Conservation (phyloP, 2,329 filamentous ascomycete genomes). For the Penicillium sp. region DNA sequence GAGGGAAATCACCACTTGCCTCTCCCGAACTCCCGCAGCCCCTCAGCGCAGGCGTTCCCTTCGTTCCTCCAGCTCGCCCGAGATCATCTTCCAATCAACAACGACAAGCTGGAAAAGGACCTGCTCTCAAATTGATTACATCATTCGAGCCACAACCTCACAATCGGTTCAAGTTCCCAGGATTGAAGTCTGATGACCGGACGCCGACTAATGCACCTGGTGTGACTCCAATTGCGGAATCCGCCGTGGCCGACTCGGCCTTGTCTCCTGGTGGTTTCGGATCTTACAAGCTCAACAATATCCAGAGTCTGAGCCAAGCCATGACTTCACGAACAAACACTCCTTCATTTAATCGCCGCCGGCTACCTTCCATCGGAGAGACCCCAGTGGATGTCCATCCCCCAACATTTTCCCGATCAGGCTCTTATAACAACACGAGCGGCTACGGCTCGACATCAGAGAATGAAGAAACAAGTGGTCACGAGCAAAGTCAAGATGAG, state of each 20-base stretch:
- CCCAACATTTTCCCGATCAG: constrained; percentile 45
- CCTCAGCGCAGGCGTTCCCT: constrained; percentile 21
- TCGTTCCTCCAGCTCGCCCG: constrained; percentile 29
- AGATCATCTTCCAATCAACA: constrained; percentile 56
- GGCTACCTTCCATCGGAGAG: constrained; percentile 80
- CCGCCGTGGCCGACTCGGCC: constrained; percentile 64
- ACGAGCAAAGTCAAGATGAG: constrained; percentile 35
- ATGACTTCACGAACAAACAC: constrained; percentile 68
- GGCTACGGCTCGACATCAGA: constrained; percentile 56
- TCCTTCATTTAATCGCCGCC: constrained; percentile 63
- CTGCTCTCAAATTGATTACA: constrained; percentile 88
- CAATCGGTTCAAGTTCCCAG: constrained; percentile 66
- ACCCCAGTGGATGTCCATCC: constrained; percentile 59
- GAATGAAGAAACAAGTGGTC: constrained; percentile 34
- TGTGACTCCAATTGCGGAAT: constrained; percentile 86
- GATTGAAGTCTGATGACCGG: constrained; percentile 56
- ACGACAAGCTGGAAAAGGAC: constrained; percentile 72
- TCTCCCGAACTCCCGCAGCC: constrained; percentile 62
- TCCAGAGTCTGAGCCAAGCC: constrained; percentile 71
- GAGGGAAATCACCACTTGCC: constrained; percentile 47
- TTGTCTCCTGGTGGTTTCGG: constrained; percentile 71
- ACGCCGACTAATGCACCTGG: constrained; percentile 78
- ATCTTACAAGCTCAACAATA: constrained; percentile 59
- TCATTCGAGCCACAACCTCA: constrained; percentile 66
- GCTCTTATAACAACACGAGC: constrained; percentile 46